Evolutionary conservation across 2,329 filamentous ascomycete species (phyloP).

Genomic region (Coniochaeta prunicola): DNA sequence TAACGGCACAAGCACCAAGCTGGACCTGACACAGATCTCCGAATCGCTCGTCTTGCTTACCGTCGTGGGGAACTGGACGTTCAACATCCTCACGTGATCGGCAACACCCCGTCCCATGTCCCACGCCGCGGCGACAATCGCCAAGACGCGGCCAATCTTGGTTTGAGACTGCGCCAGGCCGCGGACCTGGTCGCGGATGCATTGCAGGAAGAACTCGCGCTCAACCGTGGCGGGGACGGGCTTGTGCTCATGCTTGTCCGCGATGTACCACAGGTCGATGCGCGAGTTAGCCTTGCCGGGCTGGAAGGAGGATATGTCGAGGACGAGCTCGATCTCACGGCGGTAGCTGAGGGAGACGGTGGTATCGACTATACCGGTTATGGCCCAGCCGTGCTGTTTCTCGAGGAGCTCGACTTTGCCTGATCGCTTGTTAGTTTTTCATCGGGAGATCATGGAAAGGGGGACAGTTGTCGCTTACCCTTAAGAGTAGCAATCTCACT

Average conservation of each 20-base stretch:
- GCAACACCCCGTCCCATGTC: slow-evolving; percentile 52
- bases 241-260: slow-evolving; percentile 45
- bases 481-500: slow-evolving; percentile 75
- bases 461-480: slow-evolving; percentile 39
- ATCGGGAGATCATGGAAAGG: neutral
- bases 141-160: slow-evolving; percentile 49
- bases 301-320: slow-evolving; percentile 59
- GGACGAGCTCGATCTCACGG: slow-evolving; percentile 65
- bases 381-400: slow-evolving; percentile 61
- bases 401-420: slow-evolving; percentile 61
- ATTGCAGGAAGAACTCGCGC: slow-evolving; percentile 68
- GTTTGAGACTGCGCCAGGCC: slow-evolving; percentile 52
- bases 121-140: slow-evolving; percentile 57
- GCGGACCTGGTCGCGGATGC: slow-evolving; percentile 61
- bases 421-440: slow-evolving; percentile 32
- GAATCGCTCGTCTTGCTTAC: slow-evolving; percentile 59
- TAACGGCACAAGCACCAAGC: slow-evolving; percentile 55
- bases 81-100: slow-evolving; percentile 53
- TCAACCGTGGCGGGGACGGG: slow-evolving; percentile 52
- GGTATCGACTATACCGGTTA: slow-evolving; percentile 55
- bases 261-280: slow-evolving; percentile 67
- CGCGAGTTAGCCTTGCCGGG: slow-evolving; percentile 36
- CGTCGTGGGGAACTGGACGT: slow-evolving; percentile 56
- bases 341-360: slow-evolving; percentile 68
- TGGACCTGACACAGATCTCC: slow-evolving; percentile 52